Base-by-base conservation (phyloP, 2,329 filamentous ascomycete species). In the Pseudogymnoascus sp. region DNA sequence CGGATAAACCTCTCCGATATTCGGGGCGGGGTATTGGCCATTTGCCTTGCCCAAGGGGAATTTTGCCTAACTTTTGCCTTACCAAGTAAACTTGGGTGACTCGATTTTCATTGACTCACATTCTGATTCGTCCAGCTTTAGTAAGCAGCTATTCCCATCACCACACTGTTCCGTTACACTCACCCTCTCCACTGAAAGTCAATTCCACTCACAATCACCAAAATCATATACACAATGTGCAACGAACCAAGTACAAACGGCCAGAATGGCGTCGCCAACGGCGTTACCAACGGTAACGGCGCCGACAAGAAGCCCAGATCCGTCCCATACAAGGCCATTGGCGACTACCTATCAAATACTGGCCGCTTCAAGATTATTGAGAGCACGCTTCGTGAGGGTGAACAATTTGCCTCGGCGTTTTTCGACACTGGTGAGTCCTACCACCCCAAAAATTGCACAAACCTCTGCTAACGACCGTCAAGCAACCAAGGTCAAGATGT, bases 361-460 rank as follows among this genome's bases (percentile, higher is more conserved):
- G 84, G 82, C 69, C 84, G 83, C 67, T 93, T 93, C 80, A 86
- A 93, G 84, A 91, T 93, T 73, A 92, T 92, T 69, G 89, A 92
- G 80, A 88, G 83, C 64, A 90, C 87, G 61, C 79, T 89, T 68
- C 82, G 87, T 77, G 90, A 93, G 78, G 90, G 92, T 74, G 92
- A 96, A 79, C 91, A 96, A 70, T 86, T 86, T 71, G 87, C 88
- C 76, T 90, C 88, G 75, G 86, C 86, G 70, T 88, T 86, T 79
- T 95, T 93, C 75, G 86, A 90, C 72, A 91, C 86, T 61, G 83
- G 84, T 75, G 92, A 87, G 80, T 34, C 14, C 10, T 31, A n/a
- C 3, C 47, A 57, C 47, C 47, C 47, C 47, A 31, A 57, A 34
- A 31, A 16, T 18, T 34, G 8, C 26, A 2, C n/a, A 57, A 57